Evolutionary conservation across 1,284 basidiomycete species (phyloP).

Genomic region (Melampsora larici-populina): DNA sequence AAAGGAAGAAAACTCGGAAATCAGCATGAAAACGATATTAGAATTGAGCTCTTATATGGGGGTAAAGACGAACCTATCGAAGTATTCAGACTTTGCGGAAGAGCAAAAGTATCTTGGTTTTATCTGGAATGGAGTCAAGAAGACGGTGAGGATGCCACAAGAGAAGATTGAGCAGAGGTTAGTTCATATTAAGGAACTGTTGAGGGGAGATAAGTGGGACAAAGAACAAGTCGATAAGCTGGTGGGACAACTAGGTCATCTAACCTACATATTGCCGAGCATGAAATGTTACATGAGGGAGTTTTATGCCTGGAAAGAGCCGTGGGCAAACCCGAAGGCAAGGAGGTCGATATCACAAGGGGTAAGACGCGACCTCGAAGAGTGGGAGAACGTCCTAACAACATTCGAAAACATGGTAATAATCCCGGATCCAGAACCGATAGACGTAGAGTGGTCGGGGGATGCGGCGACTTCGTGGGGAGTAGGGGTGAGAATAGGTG

Average conservation of each 20-base stretch:
- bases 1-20: no score
- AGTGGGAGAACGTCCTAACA: no score
- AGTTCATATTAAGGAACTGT: not conserved
- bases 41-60: not conserved
- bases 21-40: not conserved
- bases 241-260: not conserved
- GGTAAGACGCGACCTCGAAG: no score
- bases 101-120: slow-evolving; percentile 7
- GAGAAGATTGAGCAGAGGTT: not conserved
- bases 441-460: not conserved
- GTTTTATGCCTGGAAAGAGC: not conserved
- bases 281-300: slow-evolving; percentile 1
- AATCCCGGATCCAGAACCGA: no score
- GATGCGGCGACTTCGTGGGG: no score
- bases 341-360: no score
- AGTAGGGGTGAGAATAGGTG: no score
- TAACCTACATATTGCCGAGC: not conserved
- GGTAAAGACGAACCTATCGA: not conserved
- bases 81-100: not conserved
- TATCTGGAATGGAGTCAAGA: not conserved
- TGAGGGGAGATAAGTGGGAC: no score
- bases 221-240: no score
- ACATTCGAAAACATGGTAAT: no score
- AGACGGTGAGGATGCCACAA: not conserved
- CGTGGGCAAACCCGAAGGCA: no score